Conservation (phyloP, 371 early-diverging fungal species). For the Rozella allomycis region DNA sequence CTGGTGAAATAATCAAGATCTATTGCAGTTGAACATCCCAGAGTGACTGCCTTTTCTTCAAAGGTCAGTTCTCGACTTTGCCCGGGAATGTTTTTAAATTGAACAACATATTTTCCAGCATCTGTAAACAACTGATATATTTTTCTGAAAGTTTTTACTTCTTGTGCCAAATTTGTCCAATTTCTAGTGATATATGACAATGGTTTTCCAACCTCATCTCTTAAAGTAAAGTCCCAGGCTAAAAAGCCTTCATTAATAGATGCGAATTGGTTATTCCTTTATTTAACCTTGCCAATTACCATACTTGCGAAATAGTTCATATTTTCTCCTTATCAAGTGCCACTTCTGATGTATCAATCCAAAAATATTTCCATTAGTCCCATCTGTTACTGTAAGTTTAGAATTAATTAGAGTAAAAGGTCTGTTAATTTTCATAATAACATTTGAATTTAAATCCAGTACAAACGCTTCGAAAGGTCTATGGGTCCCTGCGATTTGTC, state of each 20-base stretch:
- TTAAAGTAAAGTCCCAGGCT: conserved; percentile 56
- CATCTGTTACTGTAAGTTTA: conserved; percentile 35
- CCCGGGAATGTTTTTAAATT: conserved; percentile 34
- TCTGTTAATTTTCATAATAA: conserved; percentile 44
- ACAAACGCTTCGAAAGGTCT: conserved; percentile 54
- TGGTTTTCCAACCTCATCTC: conserved; percentile 30
- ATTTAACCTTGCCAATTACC: conserved; percentile 1
- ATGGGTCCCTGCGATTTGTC: conserved; percentile 54
- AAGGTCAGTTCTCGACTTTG: conserved; percentile 32
- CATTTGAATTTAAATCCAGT: conserved; percentile 39
- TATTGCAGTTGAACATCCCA: conserved; percentile 63
- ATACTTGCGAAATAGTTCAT: conserved; percentile 47
- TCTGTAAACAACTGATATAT: conserved; percentile 50
- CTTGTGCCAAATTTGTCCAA: conserved; percentile 67
- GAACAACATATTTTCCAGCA: conserved; percentile 54
- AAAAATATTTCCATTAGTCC: conserved; percentile 23
- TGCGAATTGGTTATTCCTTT: conserved; percentile 38
- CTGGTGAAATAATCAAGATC: conserved; percentile 78
- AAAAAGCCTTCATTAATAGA: conserved; percentile 48
- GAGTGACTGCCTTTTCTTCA: conserved; percentile 58
- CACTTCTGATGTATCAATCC: conserved; percentile 77
- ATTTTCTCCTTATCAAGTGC: conserved; percentile 58
- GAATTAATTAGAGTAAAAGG: conserved; percentile 62
- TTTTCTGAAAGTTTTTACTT: conserved; percentile 21
- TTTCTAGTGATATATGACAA: conserved; percentile 48